phyloP scores from a whole-genome alignment of 2,329 filamentous ascomycete species.

The Venturia nashicola region DNA sequence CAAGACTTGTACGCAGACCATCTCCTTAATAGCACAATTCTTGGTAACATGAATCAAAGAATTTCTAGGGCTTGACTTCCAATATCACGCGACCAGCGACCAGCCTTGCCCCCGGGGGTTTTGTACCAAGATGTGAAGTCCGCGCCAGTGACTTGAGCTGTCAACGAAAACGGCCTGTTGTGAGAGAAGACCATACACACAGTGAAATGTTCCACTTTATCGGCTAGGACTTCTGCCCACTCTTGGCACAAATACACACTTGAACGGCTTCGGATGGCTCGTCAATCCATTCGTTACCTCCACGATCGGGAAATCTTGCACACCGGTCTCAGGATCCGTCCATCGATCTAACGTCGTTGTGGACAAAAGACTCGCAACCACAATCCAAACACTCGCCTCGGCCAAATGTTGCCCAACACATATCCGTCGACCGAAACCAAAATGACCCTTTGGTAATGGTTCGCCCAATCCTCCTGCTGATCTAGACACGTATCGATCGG shows the following conservation, averaged over 20 bases:
- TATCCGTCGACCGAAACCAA: conserved; percentile 31
- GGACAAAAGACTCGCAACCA: not conserved
- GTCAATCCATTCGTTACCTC: not conserved
- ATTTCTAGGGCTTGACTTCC: not conserved
- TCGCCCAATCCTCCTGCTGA: conserved; percentile 20
- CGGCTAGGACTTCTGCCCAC: not conserved
- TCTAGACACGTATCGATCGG: conserved; percentile 28
- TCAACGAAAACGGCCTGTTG: not conserved
- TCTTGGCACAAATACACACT: not conserved
- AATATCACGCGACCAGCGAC: not conserved
- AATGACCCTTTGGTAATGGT: conserved; percentile 23
- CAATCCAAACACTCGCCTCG: conserved; percentile 21
- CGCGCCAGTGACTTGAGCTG: not conserved
- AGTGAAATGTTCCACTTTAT: not conserved
- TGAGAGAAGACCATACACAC: not conserved
- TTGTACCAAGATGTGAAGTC: too few species aligned
- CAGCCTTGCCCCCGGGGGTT: too few species aligned
- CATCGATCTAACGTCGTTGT: not conserved
- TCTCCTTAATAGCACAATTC: not conserved
- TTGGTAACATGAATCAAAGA: not conserved
- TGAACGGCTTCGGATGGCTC: not conserved
- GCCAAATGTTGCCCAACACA: conserved; percentile 19
- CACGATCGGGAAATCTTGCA: not conserved
- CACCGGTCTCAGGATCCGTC: not conserved
- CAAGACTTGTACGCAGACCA: not conserved